Evolutionary conservation across 1,139 yeast species (phyloP).

Genomic region (Kluyveromyces sp.): DNA sequence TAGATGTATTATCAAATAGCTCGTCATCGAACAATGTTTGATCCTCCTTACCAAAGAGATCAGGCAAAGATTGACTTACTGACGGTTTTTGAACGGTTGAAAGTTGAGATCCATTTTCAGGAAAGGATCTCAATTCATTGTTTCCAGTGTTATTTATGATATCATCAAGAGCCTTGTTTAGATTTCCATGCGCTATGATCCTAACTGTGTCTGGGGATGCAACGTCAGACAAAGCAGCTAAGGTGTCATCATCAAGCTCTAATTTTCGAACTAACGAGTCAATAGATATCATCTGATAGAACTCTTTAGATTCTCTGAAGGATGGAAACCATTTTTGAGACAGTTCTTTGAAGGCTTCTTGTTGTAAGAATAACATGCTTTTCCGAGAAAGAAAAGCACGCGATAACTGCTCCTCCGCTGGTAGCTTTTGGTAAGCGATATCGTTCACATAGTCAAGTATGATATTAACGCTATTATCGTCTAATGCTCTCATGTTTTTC

Average conservation of each 20-base stretch:
- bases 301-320: conserved; percentile 49
- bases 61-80: conserved; percentile 9
- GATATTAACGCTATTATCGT: not conserved
- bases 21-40: conserved; percentile 21
- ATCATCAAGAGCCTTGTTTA: conserved; percentile 19
- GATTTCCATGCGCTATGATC: conserved; percentile 17
- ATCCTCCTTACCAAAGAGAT: conserved; percentile 19
- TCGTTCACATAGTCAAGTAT: not conserved
- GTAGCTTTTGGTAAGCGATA: not conserved
- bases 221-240: not conserved
- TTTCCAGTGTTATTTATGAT: conserved; percentile 14
- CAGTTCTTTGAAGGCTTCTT: conserved; percentile 43
- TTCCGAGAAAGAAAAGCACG: conserved; percentile 41
- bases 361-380: conserved; percentile 51
- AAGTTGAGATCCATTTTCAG: not conserved
- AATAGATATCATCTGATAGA: conserved; percentile 35
- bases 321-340: conserved; percentile 45
- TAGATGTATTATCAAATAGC: conserved; percentile 13
- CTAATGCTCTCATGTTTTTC: conserved; percentile 2
- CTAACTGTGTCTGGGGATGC: conserved; percentile 9
- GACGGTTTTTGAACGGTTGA: conserved; percentile 4
- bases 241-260: conserved; percentile 10
- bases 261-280: conserved; percentile 15
- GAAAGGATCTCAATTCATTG: not conserved
- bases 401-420: conserved; percentile 1